Conservation (phyloP, 2,329 filamentous ascomycete genomes). For the Beauveria bassiana region DNA sequence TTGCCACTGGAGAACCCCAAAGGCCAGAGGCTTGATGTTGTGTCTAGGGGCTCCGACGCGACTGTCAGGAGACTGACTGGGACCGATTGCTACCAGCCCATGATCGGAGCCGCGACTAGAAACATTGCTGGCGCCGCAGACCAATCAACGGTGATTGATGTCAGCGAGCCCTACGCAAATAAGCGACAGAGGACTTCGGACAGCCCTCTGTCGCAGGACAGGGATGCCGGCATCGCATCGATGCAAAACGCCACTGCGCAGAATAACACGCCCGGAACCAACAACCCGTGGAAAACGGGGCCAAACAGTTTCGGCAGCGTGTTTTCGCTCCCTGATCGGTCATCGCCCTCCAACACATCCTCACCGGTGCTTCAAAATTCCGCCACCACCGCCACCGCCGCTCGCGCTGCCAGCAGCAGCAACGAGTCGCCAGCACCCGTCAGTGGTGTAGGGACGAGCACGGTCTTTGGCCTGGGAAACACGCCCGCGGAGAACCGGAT, state of each 20-base stretch:
- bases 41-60: neutral
- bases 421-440: constrained; percentile 21
- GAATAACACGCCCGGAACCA: neutral
- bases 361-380: constrained; percentile 21
- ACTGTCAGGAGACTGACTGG: constrained; percentile 14
- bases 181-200: constrained; percentile 27
- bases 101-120: constrained; percentile 26
- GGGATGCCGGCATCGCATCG: neutral
- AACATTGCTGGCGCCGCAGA: constrained; percentile 19
- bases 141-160: neutral
- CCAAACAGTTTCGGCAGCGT: neutral
- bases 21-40: constrained; percentile 13
- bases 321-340: constrained; percentile 23
- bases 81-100: constrained; percentile 23
- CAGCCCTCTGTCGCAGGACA: constrained; percentile 17
- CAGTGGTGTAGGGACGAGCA: neutral
- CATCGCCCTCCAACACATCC: constrained; percentile 24
- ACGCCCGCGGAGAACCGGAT: constrained; percentile 28
- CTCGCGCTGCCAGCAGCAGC: constrained; percentile 16
- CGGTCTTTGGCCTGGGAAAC: constrained; percentile 22
- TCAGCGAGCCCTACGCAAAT: constrained; percentile 13
- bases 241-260: neutral
- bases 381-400: constrained; percentile 13
- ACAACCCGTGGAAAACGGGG: constrained; percentile 24
- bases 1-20: constrained; percentile 31